phyloP scores from a whole-genome alignment of 371 early-diverging fungal species.

The Actinomortierella wolfii region DNA sequence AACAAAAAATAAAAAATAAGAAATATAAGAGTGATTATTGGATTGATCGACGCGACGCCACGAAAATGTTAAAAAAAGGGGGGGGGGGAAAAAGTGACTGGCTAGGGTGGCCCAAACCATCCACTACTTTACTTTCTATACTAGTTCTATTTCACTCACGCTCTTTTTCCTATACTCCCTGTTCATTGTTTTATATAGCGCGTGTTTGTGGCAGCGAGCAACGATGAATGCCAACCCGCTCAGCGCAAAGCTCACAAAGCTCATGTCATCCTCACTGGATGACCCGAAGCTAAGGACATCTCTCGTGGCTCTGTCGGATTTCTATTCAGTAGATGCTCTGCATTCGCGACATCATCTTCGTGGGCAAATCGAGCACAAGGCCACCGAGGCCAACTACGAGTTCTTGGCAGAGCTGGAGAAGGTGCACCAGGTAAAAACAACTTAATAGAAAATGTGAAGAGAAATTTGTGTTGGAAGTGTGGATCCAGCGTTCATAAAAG shows the following conservation, averaged over 20 bases:
- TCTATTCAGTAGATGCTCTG: slow-evolving; percentile 63
- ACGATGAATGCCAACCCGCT: slow-evolving; percentile 48
- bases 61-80: no score
- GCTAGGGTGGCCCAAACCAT: no score
- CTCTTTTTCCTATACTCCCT: no score
- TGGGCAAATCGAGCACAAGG: slow-evolving; percentile 73
- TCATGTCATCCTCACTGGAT: slow-evolving; percentile 58
- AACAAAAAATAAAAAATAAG: no score
- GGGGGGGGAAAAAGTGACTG: no score
- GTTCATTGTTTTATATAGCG: no score
- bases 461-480: neutral
- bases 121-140: no score
- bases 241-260: slow-evolving; percentile 59
- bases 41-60: no score
- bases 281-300: slow-evolving; percentile 65
- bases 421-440: slow-evolving; percentile 58
- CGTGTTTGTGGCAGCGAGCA: no score
- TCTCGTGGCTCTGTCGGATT: slow-evolving; percentile 69
- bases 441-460: neutral
- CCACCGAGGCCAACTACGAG: slow-evolving; percentile 62
- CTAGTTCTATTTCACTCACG: no score
- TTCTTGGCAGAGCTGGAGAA: slow-evolving; percentile 67
- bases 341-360: slow-evolving; percentile 64
- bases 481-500: neutral
- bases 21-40: no score